These are phyloP conservation scores for Mycena crocata DNA, from an alignment of 768 basidiomycete species.

Conservation along the genomic window DNA sequence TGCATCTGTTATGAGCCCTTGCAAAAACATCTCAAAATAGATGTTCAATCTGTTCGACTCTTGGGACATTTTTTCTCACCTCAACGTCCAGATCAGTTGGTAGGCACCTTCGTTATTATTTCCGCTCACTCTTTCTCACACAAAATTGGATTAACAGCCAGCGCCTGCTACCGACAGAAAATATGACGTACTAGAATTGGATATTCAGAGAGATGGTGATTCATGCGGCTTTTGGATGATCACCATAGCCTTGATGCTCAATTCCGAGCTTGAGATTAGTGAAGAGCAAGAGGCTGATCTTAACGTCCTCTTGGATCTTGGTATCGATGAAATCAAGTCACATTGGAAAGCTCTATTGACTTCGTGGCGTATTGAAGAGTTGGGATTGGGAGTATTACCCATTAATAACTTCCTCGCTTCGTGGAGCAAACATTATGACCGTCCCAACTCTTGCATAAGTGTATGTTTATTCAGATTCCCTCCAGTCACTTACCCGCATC, in stretches of 20 bases:
- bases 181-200: not conserved
- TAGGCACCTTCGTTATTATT: not conserved
- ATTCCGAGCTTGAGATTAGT: not conserved
- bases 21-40: not conserved
- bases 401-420: not conserved
- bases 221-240: constrained; percentile 18
- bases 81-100: not conserved
- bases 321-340: not conserved
- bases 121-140: not conserved
- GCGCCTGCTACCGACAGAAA: not conserved
- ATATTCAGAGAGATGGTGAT: not conserved
- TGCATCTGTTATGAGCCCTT: constrained; percentile 4
- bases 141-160: not conserved
- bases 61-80: not conserved
- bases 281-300: not conserved
- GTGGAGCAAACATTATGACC: not conserved
- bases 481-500: not conserved
- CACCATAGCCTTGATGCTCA: not conserved
- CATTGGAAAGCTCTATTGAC: constrained; percentile 7
- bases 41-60: not conserved
- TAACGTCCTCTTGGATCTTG: not conserved
- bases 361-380: constrained; percentile 6
- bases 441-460: not conserved
- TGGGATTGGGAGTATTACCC: not conserved
- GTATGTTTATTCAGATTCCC: not conserved